phyloP scores from a whole-genome alignment of 805 yeast species.

The Scheffersomyces ergatensis region DNA sequence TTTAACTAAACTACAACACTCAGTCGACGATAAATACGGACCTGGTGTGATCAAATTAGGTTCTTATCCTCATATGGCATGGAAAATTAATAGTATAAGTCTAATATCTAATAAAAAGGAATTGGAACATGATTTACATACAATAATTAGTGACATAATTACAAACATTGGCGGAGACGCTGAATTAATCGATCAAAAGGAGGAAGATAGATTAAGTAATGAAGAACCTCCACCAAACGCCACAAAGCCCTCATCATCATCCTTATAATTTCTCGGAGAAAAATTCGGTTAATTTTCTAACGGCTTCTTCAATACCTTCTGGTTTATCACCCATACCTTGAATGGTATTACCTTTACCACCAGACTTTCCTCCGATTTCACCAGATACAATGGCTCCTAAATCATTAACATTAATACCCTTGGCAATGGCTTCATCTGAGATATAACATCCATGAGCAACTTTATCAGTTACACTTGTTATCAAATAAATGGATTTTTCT shows the following conservation, averaged over 20 bases:
- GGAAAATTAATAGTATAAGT: slow-evolving; percentile 67
- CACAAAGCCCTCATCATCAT: not conserved
- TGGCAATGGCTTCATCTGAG: slow-evolving; percentile 63
- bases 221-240: slow-evolving; percentile 9
- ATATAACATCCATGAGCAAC: slow-evolving; percentile 96
- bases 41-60: slow-evolving; percentile 61
- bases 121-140: slow-evolving; percentile 25
- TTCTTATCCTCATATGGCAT: slow-evolving; percentile 76
- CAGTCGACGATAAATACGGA: slow-evolving; percentile 27
- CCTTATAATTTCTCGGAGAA: slow-evolving; percentile 55
- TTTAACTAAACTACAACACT: slow-evolving; percentile 50
- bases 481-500: slow-evolving; percentile 72
- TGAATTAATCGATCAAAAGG: slow-evolving; percentile 50
- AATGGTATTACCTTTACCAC: slow-evolving; percentile 95
- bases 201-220: slow-evolving; percentile 50
- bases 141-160: slow-evolving; percentile 48
- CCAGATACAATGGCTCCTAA: slow-evolving; percentile 70
- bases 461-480: slow-evolving; percentile 70
- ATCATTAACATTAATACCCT: slow-evolving; percentile 73
- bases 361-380: slow-evolving; percentile 93
- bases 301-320: slow-evolving; percentile 67
- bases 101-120: slow-evolving; percentile 57
- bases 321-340: slow-evolving; percentile 96
- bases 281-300: slow-evolving; percentile 62
- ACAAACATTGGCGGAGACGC: slow-evolving; percentile 50